These are phyloP conservation scores for Pseudopyrenochaeta lycopersici DNA, from an alignment of 2,329 filamentous ascomycete species.

Conservation along the genomic window DNA sequence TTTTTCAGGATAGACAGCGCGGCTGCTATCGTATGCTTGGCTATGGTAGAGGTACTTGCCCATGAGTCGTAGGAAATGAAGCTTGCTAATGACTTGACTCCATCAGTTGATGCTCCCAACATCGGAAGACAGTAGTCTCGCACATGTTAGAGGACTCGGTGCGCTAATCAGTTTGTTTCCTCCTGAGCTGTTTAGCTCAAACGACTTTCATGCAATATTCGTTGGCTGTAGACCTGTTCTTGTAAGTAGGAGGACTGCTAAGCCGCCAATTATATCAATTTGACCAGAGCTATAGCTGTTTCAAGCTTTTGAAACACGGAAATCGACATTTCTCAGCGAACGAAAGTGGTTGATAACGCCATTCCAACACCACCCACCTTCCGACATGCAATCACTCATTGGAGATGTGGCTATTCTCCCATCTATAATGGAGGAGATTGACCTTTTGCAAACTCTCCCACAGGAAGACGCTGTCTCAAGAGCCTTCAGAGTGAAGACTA, in stretches of 20 bases:
- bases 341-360: no score
- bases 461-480: no score
- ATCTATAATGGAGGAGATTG: no score
- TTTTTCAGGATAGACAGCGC: constrained; percentile 31
- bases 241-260: constrained; percentile 28
- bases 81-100: neutral
- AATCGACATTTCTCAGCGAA: no score
- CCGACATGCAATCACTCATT: no score
- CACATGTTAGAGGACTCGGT: constrained; percentile 49
- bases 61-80: neutral
- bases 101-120: constrained; percentile 48
- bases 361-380: no score
- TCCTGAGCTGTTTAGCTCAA: constrained; percentile 42
- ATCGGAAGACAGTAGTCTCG: constrained; percentile 25
- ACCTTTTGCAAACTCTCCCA: no score
- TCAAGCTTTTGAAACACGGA: no score
- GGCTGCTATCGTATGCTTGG: constrained; percentile 51
- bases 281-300: no score
- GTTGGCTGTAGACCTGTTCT: constrained; percentile 53
- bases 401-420: no score
- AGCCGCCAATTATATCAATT: no score
- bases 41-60: constrained; percentile 33
- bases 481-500: no score
- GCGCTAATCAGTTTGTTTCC: constrained; percentile 44
- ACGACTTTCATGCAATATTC: constrained; percentile 51